Conservation (phyloP, 2,329 filamentous ascomycete genomes). For the Teratosphaeria nubilosa region DNA sequence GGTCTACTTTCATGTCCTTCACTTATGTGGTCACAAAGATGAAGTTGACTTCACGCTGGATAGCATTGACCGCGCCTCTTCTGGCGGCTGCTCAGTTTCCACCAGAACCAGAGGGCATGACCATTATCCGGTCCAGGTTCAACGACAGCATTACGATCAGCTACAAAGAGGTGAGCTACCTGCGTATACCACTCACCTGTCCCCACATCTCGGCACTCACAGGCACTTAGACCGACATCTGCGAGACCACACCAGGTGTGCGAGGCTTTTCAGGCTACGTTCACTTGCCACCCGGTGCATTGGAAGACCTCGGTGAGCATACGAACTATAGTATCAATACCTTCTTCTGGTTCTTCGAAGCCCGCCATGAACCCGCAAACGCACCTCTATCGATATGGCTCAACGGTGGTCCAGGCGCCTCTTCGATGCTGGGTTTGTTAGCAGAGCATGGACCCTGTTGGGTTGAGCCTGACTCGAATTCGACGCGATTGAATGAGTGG, state of each 20-base stretch:
- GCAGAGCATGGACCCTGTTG: conserved; percentile 36
- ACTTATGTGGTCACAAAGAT: background rate
- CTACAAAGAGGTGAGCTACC: conserved; percentile 7
- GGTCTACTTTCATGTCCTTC: background rate
- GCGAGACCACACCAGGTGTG: conserved; percentile 1
- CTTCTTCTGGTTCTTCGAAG: conserved; percentile 20
- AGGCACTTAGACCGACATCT: background rate
- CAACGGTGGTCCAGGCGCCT: conserved; percentile 45
- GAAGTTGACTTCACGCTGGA: background rate
- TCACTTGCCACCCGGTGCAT: background rate
- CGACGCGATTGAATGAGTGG: conserved; percentile 36
- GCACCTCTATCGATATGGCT: conserved; percentile 27
- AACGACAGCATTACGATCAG: conserved; percentile 9
- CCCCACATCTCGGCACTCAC: background rate
- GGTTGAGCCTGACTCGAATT: conserved; percentile 30
- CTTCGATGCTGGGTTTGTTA: conserved; percentile 47
- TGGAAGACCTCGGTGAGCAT: background rate
- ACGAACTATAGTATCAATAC: conserved; percentile 16
- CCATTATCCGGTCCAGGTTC: conserved; percentile 1
- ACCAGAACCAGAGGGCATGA: conserved; percentile 5
- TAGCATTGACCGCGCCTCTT: background rate
- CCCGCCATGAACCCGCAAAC: conserved; percentile 7
- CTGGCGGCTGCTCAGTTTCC: conserved; percentile 7
- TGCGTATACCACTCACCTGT: background rate
- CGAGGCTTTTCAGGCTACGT: conserved; percentile 1